Evolutionary conservation across 768 basidiomycete species (phyloP).

Genomic region (Suillus variegatus): DNA sequence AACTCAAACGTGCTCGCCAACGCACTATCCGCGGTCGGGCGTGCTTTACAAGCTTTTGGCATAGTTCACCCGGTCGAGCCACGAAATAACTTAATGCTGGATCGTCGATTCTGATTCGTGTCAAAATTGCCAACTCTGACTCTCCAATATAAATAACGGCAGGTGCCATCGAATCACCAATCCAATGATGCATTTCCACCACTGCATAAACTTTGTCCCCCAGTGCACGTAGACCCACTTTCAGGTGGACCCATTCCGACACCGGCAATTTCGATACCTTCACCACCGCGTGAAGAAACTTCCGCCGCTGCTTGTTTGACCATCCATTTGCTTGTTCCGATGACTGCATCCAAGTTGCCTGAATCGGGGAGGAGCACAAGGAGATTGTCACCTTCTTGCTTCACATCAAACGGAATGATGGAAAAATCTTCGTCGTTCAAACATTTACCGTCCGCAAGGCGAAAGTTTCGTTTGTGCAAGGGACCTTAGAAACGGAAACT

Average conservation of each 20-base stretch:
- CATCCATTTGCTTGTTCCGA: conserved; percentile 69
- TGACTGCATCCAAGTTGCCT: conserved; percentile 55
- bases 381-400: conserved; percentile 44
- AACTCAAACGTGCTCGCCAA: too few relatives aligned
- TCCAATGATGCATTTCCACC: conserved; percentile 14
- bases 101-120: too few relatives aligned
- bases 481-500: conserved; percentile 41
- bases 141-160: background rate
- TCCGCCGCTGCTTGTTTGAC: conserved; percentile 53
- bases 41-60: too few relatives aligned
- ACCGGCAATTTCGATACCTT: conserved; percentile 39
- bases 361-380: conserved; percentile 53
- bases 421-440: conserved; percentile 59
- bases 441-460: conserved; percentile 55
- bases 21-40: too few relatives aligned
- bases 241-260: conserved; percentile 1
- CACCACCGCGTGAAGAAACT: conserved; percentile 28
- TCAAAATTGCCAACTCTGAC: too few relatives aligned
- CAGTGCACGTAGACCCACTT: conserved; percentile 10
- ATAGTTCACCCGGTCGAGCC: too few relatives aligned
- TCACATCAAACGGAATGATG: conserved; percentile 62
- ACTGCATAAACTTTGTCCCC: background rate
- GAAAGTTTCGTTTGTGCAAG: conserved; percentile 69
- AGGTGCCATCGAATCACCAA: conserved; percentile 7
- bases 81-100: too few relatives aligned